Base-by-base conservation (phyloP, 2,329 filamentous ascomycete species). In the Thielaviopsis ethacetica region DNA sequence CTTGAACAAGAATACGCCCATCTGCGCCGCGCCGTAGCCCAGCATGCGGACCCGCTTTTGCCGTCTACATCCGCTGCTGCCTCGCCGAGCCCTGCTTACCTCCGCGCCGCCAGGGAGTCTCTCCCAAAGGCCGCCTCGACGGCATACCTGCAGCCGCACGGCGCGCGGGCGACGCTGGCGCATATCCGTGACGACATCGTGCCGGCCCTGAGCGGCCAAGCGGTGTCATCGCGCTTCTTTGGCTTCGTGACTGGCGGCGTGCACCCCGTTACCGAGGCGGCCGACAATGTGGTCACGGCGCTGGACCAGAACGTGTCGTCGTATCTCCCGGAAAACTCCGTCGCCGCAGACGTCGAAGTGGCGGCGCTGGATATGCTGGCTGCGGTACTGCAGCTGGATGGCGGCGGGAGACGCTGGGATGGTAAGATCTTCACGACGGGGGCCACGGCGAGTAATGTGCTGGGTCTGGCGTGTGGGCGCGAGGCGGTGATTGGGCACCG, bases 221-320 rank as follows among this genome's bases (percentile, higher is more conserved):
- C 81, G 63, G 76, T 79, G 50, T 82, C 79, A 51, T 70, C 81
- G 12, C 81, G 82, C 58, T 95, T 94, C 75, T 94, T 88, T 69
- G 91, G 89, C 61, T 95, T 96, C 68, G 86, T 96, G 5, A 95
- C 85, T 0, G 91, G 91, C 52, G 86, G 88, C 15, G 76, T 78
- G 7, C 86, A 91, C 0, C 88, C 89, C 5, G 82, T 89, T 24
- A 90, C 90, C 34, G 78, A 85, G 64, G 80, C 88, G 58, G 91
- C 89, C 1, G 91, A 96, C 68, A 86, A 89, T 63, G 71, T 95
- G n/a, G 89, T 91, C 62, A 84, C 84, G 5, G 78, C 81, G 9
- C 79, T 85, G 62, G 91, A 96, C 68, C 88, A 95, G 68, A 95
- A 91, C 69, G 83, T 90, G 4, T 79, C 84, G 60, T 87, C 95